Conservation (phyloP, 768 basidiomycete species). For the Suillus plorans region DNA sequence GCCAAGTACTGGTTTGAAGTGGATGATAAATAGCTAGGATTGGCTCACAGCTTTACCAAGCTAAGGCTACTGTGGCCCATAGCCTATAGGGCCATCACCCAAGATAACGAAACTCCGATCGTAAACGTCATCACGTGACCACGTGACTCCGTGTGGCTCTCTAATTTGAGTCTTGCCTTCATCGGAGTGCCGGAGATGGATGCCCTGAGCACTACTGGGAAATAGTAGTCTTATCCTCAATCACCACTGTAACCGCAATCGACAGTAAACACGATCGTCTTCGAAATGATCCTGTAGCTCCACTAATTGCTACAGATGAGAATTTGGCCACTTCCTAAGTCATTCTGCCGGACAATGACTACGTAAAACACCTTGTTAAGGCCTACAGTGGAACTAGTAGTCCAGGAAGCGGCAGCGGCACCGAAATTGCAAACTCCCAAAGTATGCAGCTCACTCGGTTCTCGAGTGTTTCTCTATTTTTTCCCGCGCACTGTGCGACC, state of each 20-base stretch:
- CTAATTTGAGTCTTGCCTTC: too few species aligned
- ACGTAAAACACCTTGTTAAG: not conserved
- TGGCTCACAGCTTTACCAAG: conserved; percentile 10
- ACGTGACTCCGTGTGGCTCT: too few species aligned
- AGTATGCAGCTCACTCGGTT: not conserved
- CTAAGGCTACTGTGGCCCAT: conserved; percentile 1
- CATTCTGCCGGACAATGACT: too few species aligned
- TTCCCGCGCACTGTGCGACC: not conserved
- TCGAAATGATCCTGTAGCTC: too few species aligned
- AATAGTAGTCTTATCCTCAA: too few species aligned
- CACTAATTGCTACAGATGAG: too few species aligned
- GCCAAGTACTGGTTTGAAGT: not conserved
- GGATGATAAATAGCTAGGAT: not conserved
- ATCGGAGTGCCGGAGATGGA: too few species aligned
- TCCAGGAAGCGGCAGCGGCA: not conserved
- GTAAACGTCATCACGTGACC: not conserved
- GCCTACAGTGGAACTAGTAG: not conserved
- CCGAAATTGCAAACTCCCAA: not conserved
- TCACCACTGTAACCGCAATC: too few species aligned
- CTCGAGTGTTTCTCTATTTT: too few species aligned
- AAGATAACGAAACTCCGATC: not conserved
- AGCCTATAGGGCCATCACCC: not conserved
- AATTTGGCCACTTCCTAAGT: too few species aligned
- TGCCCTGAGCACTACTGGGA: too few species aligned
- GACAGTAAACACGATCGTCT: too few species aligned